phyloP scores from a whole-genome alignment of 805 yeast species.

The Wickerhamiella spandovensis region DNA sequence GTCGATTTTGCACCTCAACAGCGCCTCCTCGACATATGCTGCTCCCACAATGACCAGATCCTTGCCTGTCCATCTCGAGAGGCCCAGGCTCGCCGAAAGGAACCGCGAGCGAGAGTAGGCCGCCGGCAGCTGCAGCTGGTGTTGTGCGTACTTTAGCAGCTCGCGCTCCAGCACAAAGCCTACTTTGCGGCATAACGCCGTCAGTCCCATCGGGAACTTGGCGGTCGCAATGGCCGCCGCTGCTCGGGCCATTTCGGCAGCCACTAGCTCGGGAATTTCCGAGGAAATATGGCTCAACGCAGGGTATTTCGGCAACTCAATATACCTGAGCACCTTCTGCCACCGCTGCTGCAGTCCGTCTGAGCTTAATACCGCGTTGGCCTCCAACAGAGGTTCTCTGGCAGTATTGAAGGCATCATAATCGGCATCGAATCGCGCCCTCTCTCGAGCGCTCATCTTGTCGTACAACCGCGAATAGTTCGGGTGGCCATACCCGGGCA shows the following conservation, averaged over 20 bases:
- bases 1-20: slow-evolving; percentile 21
- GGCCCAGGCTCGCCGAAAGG: slow-evolving; percentile 6
- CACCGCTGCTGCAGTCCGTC: not conserved
- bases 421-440: slow-evolving; percentile 39
- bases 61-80: slow-evolving; percentile 29
- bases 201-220: slow-evolving; percentile 8
- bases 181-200: slow-evolving; percentile 8
- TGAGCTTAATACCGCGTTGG: not conserved
- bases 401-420: slow-evolving; percentile 52
- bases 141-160: slow-evolving; percentile 3
- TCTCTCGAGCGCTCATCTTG: slow-evolving; percentile 30
- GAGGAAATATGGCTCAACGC: not conserved
- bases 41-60: slow-evolving; percentile 23
- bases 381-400: slow-evolving; percentile 56
- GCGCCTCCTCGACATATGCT: slow-evolving; percentile 8
- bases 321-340: not conserved
- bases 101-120: slow-evolving; percentile 6
- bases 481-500: not conserved
- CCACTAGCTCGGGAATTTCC: slow-evolving; percentile 5
- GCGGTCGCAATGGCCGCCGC: not conserved
- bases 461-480: slow-evolving; percentile 51
- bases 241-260: slow-evolving; percentile 4
- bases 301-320: slow-evolving; percentile 3
- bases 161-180: slow-evolving; percentile 8
- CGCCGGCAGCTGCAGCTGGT: not conserved